Evolutionary conservation across 2,329 filamentous ascomycete species (phyloP).

Genomic region (Helicocarpus griseus): DNA sequence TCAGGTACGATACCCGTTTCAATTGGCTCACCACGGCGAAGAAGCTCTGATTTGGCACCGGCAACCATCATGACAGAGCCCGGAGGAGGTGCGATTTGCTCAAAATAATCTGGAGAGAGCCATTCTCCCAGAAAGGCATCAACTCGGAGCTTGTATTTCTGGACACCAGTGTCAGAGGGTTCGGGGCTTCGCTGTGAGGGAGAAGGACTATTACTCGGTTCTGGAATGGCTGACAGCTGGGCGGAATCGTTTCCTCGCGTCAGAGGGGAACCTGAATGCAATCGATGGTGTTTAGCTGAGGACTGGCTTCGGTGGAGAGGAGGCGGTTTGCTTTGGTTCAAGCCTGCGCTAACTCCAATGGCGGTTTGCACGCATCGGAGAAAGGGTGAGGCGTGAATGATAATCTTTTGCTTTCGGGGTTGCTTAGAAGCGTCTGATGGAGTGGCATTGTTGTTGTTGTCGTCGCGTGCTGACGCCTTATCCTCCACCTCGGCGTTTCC

Average conservation of each 20-base stretch:
- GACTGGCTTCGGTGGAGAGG: background rate
- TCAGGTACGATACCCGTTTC: conserved; percentile 31
- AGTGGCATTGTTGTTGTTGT: conserved; percentile 30
- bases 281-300: conserved; percentile 12
- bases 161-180: background rate
- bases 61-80: conserved; percentile 79
- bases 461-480: background rate
- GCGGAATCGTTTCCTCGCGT: conserved; percentile 17
- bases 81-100: conserved; percentile 81
- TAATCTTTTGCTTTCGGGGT: conserved; percentile 56
- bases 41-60: conserved; percentile 74
- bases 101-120: conserved; percentile 88
- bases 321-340: conserved; percentile 41
- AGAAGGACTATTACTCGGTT: conserved; percentile 19
- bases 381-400: conserved; percentile 91
- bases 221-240: conserved; percentile 22
- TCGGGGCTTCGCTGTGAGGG: background rate
- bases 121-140: conserved; percentile 94
- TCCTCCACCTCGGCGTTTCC: background rate
- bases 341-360: conserved; percentile 74
- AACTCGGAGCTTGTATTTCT: conserved; percentile 51
- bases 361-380: conserved; percentile 88
- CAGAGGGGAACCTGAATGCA: conserved; percentile 21
- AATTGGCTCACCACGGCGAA: conserved; percentile 62
- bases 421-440: conserved; percentile 26